Base-by-base conservation (phyloP, 192 early-diverging fungal genomes). In the Gaertneriomyces sp. region DNA sequence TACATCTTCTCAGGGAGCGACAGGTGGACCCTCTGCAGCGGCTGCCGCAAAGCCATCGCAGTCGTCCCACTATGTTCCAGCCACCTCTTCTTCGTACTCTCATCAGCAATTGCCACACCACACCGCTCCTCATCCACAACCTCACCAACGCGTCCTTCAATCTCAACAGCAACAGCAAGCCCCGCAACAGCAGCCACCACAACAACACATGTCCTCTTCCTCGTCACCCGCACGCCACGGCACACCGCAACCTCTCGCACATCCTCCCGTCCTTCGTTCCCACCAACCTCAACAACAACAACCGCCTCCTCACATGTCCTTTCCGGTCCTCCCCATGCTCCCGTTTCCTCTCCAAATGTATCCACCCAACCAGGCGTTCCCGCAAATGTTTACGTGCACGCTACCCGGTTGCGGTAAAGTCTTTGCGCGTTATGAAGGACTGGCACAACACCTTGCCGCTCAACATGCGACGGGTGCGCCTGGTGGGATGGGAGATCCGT, bases 331-430 rank as follows among this genome's bases (percentile, higher is more conserved):
- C 20, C 54, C 54, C 16, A 39, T 56, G n/a, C 17, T 56, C 20
- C 20, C 20, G 12, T 38, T 56, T 16, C 54, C 54, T 14, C 17
- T 56, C 20, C 54, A 56, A 38, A 56, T 56, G 54, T 17, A 49
- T 17, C 11, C 47, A 12, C 47, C 11, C 47, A 49, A n/a, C 25
- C 47, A 49, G 17, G 54, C 20, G 20, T 38, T 56, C 20, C 54
- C 55, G 6, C 57, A 16, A 6, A 45, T 68, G 19, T 60, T 68
- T 50, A 58, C 66, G 6, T 68, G 66, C 47, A 25, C 50, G n/a
- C 41, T 25, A 12, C 20, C 57, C 14, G 33, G 47, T 50, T 70
- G 60, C 52, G 7, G 50, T 9, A 62, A 70, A 44, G 53, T 62
- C 16, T 69, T 69, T 44, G 7, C 16, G 10, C 60, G 41, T 14